Evolutionary conservation across 148 eudicot species (phyloP), one percentile per base, ranked within the genome.

Genomic region (Fagopyrum tataricum): DNA sequence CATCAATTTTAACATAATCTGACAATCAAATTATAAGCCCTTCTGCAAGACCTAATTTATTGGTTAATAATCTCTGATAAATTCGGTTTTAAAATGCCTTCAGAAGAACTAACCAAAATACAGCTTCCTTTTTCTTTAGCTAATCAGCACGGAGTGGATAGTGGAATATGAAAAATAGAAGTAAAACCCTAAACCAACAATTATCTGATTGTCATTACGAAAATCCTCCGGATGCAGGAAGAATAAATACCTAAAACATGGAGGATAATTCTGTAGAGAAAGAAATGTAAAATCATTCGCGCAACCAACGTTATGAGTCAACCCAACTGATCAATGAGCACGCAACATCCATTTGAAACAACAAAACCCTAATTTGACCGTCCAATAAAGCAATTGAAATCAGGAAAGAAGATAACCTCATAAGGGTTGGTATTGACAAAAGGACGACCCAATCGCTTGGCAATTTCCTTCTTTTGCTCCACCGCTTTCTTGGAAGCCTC

Each of bases 361-460:
- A 59, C 39, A 59, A 59, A 59, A 59, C 40, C 66, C 66, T 59
- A 24, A 24, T 59, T 24, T 15, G 12, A 10, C 66, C 11, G 40
- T 59, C 37, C 0, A 23, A 24, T 15, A 59, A 24, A 23, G 12
- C 66, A 59, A 21, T 20, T 56, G 37, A 8, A 56, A 21, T 1
- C 23, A 24, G 31, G 26, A 55, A 55, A 24, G 66, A 24, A 24
- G 13, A 67, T 4, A 41, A 89, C 97, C 96, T 93, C 98, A 53
- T 93, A 93, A 26, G 93, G 74, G 73, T 86, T 93, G 58, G 97
- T 93, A 0, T 93, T 75, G 72, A 93, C 82, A 6, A 91, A 87
- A 46, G 97, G 97, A 17, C 98, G 79, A 24, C 97, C 97, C 78
- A 93, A 79, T 9, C 98, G 89, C 79, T 84, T 93, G 44, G 96